Conservation (phyloP, 1,139 yeast species). For the Suhomyces wounanorum region DNA sequence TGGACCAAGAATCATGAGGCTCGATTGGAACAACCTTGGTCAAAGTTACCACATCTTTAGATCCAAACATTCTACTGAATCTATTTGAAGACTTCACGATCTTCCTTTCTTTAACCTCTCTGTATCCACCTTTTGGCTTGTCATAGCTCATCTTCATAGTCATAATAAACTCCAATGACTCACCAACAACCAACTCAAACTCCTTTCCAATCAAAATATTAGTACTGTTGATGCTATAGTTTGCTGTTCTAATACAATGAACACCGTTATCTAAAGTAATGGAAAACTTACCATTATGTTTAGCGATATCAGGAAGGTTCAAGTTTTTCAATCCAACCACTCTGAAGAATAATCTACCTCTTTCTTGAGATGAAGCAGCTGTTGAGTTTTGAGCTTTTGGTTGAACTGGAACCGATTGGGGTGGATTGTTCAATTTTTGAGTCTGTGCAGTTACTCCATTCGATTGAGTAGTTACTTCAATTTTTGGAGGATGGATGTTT, state of each 20-base stretch:
- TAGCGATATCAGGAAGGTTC: slow-evolving; percentile 54
- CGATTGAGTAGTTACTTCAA: background rate
- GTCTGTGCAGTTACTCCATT: slow-evolving; percentile 33
- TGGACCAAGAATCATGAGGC: slow-evolving; percentile 55
- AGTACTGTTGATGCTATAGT: slow-evolving; percentile 46
- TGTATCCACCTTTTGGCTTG: slow-evolving; percentile 54
- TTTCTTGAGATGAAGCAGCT: slow-evolving; percentile 38
- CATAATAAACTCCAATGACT: slow-evolving; percentile 65
- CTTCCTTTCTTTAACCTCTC: slow-evolving; percentile 58
- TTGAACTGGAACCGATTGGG: slow-evolving; percentile 7
- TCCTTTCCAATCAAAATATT: slow-evolving; percentile 67
- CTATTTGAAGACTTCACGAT: slow-evolving; percentile 49
- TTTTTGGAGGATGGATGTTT: background rate
- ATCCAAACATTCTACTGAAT: slow-evolving; percentile 50
- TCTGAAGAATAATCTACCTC: slow-evolving; percentile 74
- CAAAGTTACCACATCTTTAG: slow-evolving; percentile 51
- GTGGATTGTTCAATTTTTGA: slow-evolving; percentile 18
- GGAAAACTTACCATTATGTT: slow-evolving; percentile 64
- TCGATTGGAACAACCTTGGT: slow-evolving; percentile 57
- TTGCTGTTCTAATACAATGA: slow-evolving; percentile 79
- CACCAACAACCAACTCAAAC: slow-evolving; percentile 76
- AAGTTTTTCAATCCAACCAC: slow-evolving; percentile 62
- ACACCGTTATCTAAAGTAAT: slow-evolving; percentile 86
- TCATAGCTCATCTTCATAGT: slow-evolving; percentile 70
- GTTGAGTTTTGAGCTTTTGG: slow-evolving; percentile 3